Evolutionary conservation across 495 filamentous ascomycete genomes (phyloP).

Genomic region (Rhypophila decipiens): DNA sequence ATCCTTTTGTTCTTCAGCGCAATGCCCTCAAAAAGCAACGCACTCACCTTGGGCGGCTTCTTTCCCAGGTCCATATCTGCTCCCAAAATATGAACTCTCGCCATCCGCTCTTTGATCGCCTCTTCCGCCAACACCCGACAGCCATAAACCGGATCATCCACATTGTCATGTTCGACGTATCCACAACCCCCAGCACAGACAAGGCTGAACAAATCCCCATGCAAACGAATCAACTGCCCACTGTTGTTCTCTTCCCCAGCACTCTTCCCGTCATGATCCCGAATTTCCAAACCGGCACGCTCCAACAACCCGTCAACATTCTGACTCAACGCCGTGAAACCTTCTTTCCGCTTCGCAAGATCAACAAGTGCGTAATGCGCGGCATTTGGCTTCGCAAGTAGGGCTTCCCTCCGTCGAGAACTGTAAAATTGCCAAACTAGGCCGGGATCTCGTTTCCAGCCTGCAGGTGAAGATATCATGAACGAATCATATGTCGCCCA

Average conservation of each 20-base stretch:
- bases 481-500: not conserved
- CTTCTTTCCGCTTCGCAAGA: slow-evolving; percentile 44
- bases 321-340: slow-evolving; percentile 65
- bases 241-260: slow-evolving; percentile 49
- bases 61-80: not conserved
- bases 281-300: slow-evolving; percentile 62
- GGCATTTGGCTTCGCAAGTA: slow-evolving; percentile 60
- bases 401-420: slow-evolving; percentile 69
- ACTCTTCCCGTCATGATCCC: no score
- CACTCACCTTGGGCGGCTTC: slow-evolving; percentile 8
- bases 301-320: slow-evolving; percentile 78
- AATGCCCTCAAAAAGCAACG: slow-evolving; percentile 9
- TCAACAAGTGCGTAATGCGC: slow-evolving; percentile 71
- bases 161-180: slow-evolving; percentile 58
- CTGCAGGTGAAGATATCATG: slow-evolving; percentile 50
- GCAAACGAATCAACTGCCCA: not conserved
- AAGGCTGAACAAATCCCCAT: slow-evolving; percentile 19
- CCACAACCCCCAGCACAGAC: slow-evolving; percentile 64
- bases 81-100: slow-evolving; percentile 2
- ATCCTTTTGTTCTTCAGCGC: slow-evolving; percentile 6
- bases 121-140: slow-evolving; percentile 52
- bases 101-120: slow-evolving; percentile 11
- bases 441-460: slow-evolving; percentile 18
- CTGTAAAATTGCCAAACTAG: slow-evolving; percentile 82
- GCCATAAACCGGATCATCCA: slow-evolving; percentile 68